These are phyloP conservation scores for Pythium dissimile DNA, from an alignment of 352 stramenopile genomes.

Conservation along the genomic window DNA sequence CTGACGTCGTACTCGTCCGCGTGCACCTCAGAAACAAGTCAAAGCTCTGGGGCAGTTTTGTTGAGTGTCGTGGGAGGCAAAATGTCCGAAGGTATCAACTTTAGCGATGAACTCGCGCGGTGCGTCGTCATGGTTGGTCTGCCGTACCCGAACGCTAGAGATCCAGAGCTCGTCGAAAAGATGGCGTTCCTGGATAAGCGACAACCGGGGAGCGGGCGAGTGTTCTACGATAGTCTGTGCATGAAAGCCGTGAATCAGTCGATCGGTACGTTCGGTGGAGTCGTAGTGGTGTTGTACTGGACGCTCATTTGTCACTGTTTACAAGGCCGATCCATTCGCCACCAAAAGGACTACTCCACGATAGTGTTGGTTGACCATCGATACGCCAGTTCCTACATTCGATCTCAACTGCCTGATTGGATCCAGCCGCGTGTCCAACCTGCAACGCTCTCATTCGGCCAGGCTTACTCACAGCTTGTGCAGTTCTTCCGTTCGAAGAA, in stretches of 20 bases:
- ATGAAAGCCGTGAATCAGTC: conserved; percentile 99
- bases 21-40: conserved; percentile 24
- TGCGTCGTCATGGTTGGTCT: conserved; percentile 98
- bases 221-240: conserved; percentile 98
- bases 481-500: conserved; percentile 74
- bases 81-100: conserved; percentile 99
- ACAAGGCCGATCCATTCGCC: conserved; percentile 93
- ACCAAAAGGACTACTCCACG: conserved; percentile 96
- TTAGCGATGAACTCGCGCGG: conserved; percentile 96
- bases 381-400: conserved; percentile 78
- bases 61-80: conserved; percentile 98
- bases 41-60: conserved; percentile 72
- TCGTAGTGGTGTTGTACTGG: not conserved
- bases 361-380: conserved; percentile 96
- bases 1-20: conserved; percentile 82
- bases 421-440: conserved; percentile 77
- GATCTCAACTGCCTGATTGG: conserved; percentile 71
- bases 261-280: conserved; percentile 75
- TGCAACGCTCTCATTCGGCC: conserved; percentile 51
- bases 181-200: conserved; percentile 91
- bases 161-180: conserved; percentile 96
- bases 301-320: not conserved
- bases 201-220: conserved; percentile 56
- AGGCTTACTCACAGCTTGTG: conserved; percentile 68
- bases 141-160: conserved; percentile 96